phyloP scores from a whole-genome alignment of 371 early-diverging fungal species.

The Encephalitozoon intestinalis region DNA sequence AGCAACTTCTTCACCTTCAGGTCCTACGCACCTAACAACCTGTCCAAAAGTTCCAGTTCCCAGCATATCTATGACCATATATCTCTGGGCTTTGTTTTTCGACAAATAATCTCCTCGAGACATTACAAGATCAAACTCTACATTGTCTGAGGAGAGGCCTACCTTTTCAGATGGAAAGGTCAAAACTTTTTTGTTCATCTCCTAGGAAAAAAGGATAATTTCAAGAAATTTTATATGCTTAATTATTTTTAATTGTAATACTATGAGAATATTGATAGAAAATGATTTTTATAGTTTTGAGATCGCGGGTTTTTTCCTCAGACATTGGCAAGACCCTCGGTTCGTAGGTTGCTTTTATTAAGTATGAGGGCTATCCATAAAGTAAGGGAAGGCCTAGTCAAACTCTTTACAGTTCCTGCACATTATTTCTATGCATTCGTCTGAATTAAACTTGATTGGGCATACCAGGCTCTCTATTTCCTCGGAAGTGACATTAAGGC shows the following conservation, averaged over 20 bases:
- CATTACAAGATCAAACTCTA: slow-evolving; percentile 36
- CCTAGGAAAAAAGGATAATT: neutral
- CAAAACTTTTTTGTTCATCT: slow-evolving; percentile 32
- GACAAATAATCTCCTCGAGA: slow-evolving; percentile 25
- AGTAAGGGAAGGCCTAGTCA: too few relatives aligned
- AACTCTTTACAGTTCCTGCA: neutral
- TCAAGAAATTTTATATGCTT: neutral
- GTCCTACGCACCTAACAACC: slow-evolving; percentile 78
- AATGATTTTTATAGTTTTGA: too few relatives aligned
- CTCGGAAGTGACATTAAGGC: neutral
- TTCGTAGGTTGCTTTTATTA: neutral
- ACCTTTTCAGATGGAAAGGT: slow-evolving; percentile 32
- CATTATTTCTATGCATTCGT: slow-evolving; percentile 3
- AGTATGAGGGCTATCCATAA: too few relatives aligned
- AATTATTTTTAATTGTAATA: neutral
- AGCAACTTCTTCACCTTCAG: slow-evolving; percentile 74
- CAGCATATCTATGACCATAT: slow-evolving; percentile 57
- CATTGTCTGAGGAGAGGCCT: slow-evolving; percentile 26
- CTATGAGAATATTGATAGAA: neutral
- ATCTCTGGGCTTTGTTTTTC: slow-evolving; percentile 23
- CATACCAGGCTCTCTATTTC: neutral
- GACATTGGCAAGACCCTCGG: too few relatives aligned
- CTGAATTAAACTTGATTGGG: neutral
- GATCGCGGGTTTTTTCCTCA: too few relatives aligned
- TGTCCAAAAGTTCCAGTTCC: slow-evolving; percentile 96